Base-by-base conservation (phyloP, 768 basidiomycete genomes). In the Suillus subaureus region DNA sequence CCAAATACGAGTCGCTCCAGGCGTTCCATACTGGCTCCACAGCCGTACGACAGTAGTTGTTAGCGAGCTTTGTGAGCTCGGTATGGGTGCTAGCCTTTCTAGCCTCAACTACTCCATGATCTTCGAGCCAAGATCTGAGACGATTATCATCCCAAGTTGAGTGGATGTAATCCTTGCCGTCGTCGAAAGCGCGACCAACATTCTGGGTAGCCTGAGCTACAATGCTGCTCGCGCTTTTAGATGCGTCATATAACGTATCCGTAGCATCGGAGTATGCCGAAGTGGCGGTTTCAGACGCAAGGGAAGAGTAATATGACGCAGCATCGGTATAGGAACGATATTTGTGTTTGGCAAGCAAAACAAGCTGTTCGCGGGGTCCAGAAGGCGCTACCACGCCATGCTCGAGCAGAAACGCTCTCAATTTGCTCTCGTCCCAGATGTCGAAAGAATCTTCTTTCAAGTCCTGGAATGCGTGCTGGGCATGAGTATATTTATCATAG, bases 1-100 rank as follows among this genome's bases (percentile, higher is more conserved):
- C 91, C 61, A 96, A 87, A 74, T 93, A 92, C 4, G 87, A 89
- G 73, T 93, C 90, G 62, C 89, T 89, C 96, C 97, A 99, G 4
- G 88, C 85, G 26, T 92, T 81, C 87, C 92, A 99, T 43, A 91
- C 76, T 3, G 91, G 91, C 63, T 84, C 79, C 26, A 87, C 72
- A 7, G 86, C 81, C 60, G 82, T 81, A 45, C 85, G 85, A 73
- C 94, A 96, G 0, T 87, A 82, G 39, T 87, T 81, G 43, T 84
- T 82, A 85, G 95, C 91, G 73, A 90, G 82, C 13, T 79, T 79
- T 40, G 92, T 74, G 40, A 97, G 76, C 69, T 97, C 89, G 9
- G 87, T 83, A 51, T 87, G 86, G 62, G 84, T 88, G 64, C 26
- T 78, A 66, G 66, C 80, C 21, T 79, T 76, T 66, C 85, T 88